Evolutionary conservation across 257 asterid genomes (phyloP).

Genomic region (Solanum lignicaule): DNA sequence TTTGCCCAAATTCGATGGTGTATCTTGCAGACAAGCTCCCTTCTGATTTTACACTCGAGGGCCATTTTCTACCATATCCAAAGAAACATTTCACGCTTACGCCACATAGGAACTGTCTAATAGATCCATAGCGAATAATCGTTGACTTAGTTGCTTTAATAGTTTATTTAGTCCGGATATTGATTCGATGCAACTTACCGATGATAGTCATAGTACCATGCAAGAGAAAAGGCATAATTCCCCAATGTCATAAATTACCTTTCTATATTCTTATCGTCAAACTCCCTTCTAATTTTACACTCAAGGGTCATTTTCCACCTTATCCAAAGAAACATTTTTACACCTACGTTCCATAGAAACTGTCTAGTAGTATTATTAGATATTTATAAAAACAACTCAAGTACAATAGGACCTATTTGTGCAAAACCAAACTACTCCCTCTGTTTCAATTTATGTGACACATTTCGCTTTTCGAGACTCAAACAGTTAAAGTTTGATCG

Average conservation of each 20-base stretch:
- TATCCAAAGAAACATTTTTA: neutral
- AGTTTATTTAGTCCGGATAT: too few species aligned
- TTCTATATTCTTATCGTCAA: neutral
- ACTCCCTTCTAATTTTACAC: neutral
- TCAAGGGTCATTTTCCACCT: too few species aligned
- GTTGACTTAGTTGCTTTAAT: too few species aligned
- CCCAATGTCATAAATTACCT: neutral
- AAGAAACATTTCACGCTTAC: neutral
- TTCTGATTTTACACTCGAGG: neutral
- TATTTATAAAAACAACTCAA: neutral
- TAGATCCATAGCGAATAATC: neutral
- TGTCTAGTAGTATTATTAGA: neutral
- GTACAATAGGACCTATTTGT: neutral
- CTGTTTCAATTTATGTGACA: too few species aligned
- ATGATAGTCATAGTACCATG: neutral
- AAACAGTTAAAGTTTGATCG: too few species aligned
- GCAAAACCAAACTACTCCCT: neutral
- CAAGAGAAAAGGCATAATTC: too few species aligned
- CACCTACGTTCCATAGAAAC: neutral
- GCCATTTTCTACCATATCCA: too few species aligned
- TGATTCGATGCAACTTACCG: neutral
- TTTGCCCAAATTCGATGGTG: neutral
- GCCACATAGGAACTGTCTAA: neutral
- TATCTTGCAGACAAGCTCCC: neutral
- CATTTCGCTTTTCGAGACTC: too few species aligned